phyloP scores from a whole-genome alignment of 345 rosid species.

The Passiflora organensis region DNA sequence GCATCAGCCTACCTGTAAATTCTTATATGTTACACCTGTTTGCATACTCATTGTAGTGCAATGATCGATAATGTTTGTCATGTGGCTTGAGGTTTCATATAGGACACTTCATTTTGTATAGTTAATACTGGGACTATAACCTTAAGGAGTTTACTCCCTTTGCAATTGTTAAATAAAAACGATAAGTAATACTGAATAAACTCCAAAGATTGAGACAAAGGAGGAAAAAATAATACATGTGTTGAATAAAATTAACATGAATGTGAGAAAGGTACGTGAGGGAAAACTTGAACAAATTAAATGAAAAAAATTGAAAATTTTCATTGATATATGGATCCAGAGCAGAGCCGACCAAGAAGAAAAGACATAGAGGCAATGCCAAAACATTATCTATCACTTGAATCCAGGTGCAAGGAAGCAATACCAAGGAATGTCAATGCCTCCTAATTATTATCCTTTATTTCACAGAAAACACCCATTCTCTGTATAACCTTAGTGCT shows the following conservation, averaged over 20 bases:
- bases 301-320: neutral
- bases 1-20: too few species aligned
- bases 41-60: too few species aligned
- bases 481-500: neutral
- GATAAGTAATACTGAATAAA: neutral
- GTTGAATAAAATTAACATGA: slow-evolving; percentile 1
- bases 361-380: slow-evolving; percentile 29
- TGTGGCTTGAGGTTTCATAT: too few species aligned
- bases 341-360: slow-evolving; percentile 23
- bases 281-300: slow-evolving; percentile 1
- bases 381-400: slow-evolving; percentile 13
- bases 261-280: slow-evolving; percentile 23
- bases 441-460: slow-evolving; percentile 40
- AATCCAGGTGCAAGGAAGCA: slow-evolving; percentile 14
- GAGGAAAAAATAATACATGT: slow-evolving; percentile 3
- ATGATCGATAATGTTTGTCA: too few species aligned
- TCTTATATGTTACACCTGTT: too few species aligned
- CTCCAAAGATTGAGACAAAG: neutral
- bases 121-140: neutral
- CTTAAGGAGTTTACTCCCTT: neutral
- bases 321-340: slow-evolving; percentile 11
- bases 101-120: neutral
- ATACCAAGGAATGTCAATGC: slow-evolving; percentile 27
- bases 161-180: neutral
- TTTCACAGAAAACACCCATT: neutral